Base-by-base conservation (phyloP, 2,329 filamentous ascomycete genomes). In the Colletotrichum aenigma region DNA sequence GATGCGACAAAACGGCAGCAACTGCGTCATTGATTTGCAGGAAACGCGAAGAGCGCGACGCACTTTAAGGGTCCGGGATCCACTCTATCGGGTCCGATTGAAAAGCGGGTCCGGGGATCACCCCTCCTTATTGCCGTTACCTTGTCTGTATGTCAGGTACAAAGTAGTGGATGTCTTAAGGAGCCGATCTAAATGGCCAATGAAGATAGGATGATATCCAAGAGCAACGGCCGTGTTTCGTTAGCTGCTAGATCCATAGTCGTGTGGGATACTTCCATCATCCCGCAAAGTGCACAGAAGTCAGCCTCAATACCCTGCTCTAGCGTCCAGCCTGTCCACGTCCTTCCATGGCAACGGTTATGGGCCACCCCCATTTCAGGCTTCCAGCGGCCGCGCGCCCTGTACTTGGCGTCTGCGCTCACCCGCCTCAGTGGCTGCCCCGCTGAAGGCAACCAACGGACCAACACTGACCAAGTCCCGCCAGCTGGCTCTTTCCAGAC, bases 1-100 rank as follows among this genome's bases (percentile, higher is more conserved):
- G 32, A 58, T 69, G 58, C 70, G 43, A 60, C 58, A 52, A 67
- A 21, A 60, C 32, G 38, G 58, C 66, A 60, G 43, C 34, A 64
- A 61, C 34, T 69, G 70, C 81, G 81, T 83, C 81, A 82, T 81
- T 66, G 79, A 80, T 77, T 75, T 79, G 79, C 77, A 73, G 71
- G 58, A 52, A 78, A 80, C 82, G 78, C 81, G 81, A 79, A 32
- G n/a, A 26, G 58, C 56, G 67, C 67, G 36, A 62, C 67, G 66
- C 67, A 70, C 67, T 62, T 62, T 70, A 61, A 52, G 55, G 67
- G 67, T 48, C 38, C 58, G 64, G 34, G 73, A 38, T 24, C 70
- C 70, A 61, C 58, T 76, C 32, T 16, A 64, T 62, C 74, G 74
- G 64, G 58, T 38, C 74, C 70, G 74, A 74, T 69, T n/a, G 15